Evolutionary conservation across 805 yeast species (phyloP), one percentile per base, ranked within the genome.

Genomic region (Wickerhamiella sergipiensis): DNA sequence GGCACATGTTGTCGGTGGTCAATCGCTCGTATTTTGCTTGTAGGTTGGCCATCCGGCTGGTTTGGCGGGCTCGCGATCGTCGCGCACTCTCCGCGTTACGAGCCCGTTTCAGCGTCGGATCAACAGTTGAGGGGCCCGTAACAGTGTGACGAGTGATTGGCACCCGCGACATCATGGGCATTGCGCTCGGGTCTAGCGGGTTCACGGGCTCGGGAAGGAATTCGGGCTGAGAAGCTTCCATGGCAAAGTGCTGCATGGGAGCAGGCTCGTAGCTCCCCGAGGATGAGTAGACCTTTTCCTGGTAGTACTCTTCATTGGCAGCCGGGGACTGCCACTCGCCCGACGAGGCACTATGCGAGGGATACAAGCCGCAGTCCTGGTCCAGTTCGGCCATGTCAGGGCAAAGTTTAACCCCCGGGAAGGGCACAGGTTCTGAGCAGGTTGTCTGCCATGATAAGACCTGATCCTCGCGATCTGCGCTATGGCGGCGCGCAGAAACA

Each of bases 51-150:
- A 45, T 18, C 13, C 39, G 21, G n/a, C 15, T 19, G 15, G 38
- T 45, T 10, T 45, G 38, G n/a, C 47, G 38, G 3, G 39, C 47
- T 17, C 47, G 6, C 2, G 47, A 45, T 5, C 47, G 36, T 4
- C 47, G 38, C 5, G 47, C 47, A 29, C 36, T 26, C 38, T 24
- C 47, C 5, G 47, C 47, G 18, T 45, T 45, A 13, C 31, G 29
- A 3, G 38, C 39, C n/a, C 47, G 47, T 15, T 45, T 45, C 4
- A 15, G n/a, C 21, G 19, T n/a, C 18, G 40, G 40, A 17, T 36
- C 40, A 6, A n/a, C 19, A 36, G 19, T n/a, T 5, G 19, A 15
- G 5, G 40, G 19, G 9, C 19, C 40, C 2, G 40, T 17, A 9
- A 36, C 15, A 18, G 40, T 36, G 15, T 29, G 33, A 12, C 33